These are phyloP conservation scores for Mycena albidolilacea DNA, from an alignment of 768 basidiomycete species.

Conservation along the genomic window DNA sequence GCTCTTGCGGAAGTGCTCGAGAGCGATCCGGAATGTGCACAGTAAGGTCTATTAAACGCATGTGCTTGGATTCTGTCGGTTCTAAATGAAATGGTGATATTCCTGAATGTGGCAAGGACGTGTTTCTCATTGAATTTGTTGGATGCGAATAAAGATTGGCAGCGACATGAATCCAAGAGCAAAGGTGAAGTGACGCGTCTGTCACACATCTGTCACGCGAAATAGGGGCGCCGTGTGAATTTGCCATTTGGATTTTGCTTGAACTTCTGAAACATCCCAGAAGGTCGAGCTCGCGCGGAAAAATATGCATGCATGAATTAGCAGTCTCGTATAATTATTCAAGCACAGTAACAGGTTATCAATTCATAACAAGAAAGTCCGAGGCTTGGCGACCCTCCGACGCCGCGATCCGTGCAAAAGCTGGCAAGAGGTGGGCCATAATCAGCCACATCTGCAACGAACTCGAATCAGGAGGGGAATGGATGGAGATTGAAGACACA, in stretches of 20 bases:
- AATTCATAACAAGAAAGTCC: no score
- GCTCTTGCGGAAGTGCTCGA: constrained; percentile 39
- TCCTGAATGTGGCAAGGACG: constrained; percentile 4
- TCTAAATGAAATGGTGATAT: constrained; percentile 36
- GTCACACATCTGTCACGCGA: no score
- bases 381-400: not conserved
- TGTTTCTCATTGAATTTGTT: constrained; percentile 22
- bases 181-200: not conserved
- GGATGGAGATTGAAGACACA: not conserved
- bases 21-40: constrained; percentile 61
- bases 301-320: no score
- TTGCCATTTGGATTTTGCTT: no score
- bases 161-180: not conserved
- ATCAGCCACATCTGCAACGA: not conserved
- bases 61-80: constrained; percentile 36
- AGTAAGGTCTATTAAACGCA: constrained; percentile 62
- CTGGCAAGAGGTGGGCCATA: not conserved
- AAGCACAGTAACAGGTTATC: no score
- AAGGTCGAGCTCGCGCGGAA: no score
- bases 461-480: not conserved
- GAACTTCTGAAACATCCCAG: no score
- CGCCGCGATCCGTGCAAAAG: not conserved
- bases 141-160: not conserved
- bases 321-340: no score
- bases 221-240: no score